Conservation (phyloP, 208 protist species). For the Porcisia deanei region DNA sequence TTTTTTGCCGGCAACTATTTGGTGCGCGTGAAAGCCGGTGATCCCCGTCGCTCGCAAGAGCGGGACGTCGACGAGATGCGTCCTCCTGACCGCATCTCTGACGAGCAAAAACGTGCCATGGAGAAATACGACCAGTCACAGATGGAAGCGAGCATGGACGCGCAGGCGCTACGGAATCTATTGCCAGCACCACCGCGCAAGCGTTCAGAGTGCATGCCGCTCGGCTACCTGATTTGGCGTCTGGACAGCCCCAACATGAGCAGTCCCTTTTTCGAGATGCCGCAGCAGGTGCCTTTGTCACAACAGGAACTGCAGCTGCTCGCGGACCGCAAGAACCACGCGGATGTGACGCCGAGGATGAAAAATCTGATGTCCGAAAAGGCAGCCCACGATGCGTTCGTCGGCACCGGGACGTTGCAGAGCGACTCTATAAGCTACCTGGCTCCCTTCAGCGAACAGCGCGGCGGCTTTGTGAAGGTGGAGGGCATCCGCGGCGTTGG, state of each 20-base stretch:
- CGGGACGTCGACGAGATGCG: constrained; percentile 44
- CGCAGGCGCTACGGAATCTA: constrained; percentile 60
- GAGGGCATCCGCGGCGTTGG: constrained; percentile 59
- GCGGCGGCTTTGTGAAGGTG: constrained; percentile 60
- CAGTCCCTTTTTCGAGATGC: constrained; percentile 52
- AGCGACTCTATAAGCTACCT: constrained; percentile 44
- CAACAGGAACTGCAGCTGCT: constrained; percentile 53
- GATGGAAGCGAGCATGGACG: constrained; percentile 58
- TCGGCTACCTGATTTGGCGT: constrained; percentile 64
- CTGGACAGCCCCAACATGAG: constrained; percentile 38
- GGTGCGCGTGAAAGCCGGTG: constrained; percentile 60
- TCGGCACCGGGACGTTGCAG: constrained; percentile 18
- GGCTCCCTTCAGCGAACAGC: constrained; percentile 46
- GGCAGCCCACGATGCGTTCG: constrained; percentile 39
- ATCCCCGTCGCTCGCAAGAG: constrained; percentile 67
- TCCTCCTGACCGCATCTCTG: constrained; percentile 35
- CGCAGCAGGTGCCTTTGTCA: constrained; percentile 47
- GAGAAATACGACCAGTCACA: constrained; percentile 50
- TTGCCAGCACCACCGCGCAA: constrained; percentile 35
- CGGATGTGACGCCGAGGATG: constrained; percentile 8
- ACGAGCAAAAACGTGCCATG: constrained; percentile 39
- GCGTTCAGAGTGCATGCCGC: constrained; percentile 46
- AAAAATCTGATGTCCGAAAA: constrained; percentile 29
- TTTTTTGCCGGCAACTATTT: constrained; percentile 63
- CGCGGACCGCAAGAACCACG: constrained; percentile 20